Conservation (phyloP, 805 yeast genomes). For the Kockiozyma suomiensis region DNA sequence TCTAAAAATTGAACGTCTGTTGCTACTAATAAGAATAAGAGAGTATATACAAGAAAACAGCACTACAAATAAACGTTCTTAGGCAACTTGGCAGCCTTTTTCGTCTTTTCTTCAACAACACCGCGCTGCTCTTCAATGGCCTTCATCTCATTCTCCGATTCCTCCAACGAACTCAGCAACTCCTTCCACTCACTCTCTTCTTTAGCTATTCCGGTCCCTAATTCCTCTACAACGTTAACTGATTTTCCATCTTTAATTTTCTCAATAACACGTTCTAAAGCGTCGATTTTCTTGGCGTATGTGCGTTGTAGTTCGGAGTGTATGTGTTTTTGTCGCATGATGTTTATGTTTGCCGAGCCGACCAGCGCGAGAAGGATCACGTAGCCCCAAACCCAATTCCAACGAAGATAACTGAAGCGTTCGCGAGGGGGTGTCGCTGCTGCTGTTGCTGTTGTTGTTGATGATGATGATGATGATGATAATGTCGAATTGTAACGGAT, state of each 20-base stretch:
- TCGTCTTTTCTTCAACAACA: background rate
- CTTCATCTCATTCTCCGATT: slow-evolving; percentile 14
- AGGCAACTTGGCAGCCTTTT: slow-evolving; percentile 1
- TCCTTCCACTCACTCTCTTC: slow-evolving; percentile 30
- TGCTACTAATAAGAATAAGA: too few relatives aligned
- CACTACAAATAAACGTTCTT: slow-evolving; percentile 18
- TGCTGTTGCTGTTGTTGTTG: too few relatives aligned
- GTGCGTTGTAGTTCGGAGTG: slow-evolving; percentile 17
- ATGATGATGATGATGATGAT: too few relatives aligned
- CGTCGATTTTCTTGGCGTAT: slow-evolving; percentile 13
- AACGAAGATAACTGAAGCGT: slow-evolving; percentile 7
- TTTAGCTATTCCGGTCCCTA: slow-evolving; percentile 27
- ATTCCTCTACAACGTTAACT: slow-evolving; percentile 26
- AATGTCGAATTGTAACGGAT: too few relatives aligned
- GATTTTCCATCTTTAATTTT: slow-evolving; percentile 13
- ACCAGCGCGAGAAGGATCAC: slow-evolving; percentile 22
- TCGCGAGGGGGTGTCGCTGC: slow-evolving; percentile 1
- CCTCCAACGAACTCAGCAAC: slow-evolving; percentile 17
- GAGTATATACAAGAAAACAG: too few relatives aligned
- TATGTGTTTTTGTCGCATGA: slow-evolving; percentile 26
- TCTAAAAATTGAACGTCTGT: background rate
- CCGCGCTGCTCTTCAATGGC: slow-evolving; percentile 3
- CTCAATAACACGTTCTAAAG: slow-evolving; percentile 20
- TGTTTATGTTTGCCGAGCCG: slow-evolving; percentile 30
- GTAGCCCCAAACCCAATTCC: slow-evolving; percentile 31